Base-by-base conservation (phyloP, 2,329 filamentous ascomycete species). In the Hortaea werneckii region DNA sequence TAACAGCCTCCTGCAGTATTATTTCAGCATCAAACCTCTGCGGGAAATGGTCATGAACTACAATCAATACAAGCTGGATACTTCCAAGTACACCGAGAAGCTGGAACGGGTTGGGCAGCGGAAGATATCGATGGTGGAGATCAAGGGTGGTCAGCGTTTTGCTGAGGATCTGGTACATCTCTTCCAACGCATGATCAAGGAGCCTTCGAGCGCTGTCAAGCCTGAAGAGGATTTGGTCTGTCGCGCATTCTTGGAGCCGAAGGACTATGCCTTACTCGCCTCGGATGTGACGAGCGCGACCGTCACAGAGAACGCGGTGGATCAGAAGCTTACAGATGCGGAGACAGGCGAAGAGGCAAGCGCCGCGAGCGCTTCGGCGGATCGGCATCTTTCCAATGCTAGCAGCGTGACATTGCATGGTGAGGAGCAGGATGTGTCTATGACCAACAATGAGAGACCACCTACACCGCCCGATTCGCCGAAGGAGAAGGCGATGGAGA, bases 1-100 rank as follows among this genome's bases (percentile, higher is more conserved):
- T 45, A 98, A 98, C 70, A 96, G 90, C 66, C 77, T 98, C 41
- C 73, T 98, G 7, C 92, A 98, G 58, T 96, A 94, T 61, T 84
- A 95, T 54, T 95, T 94, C 63, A 94, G 89, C 0, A 79, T 96
- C 45, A 83, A 81, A 50, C 81, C 86, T 2, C 73, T 96, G 29
- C 79, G 90, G 42, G 77, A 92, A 5, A 77, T 95, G 53, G 81
- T 95, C 3, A 72, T 94, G 47, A 73, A 87, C 42, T 87, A 86
- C 54, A 80, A 90, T 27, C 66, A 79, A 4, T 78, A 83, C 57
- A 78, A 82, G 53, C 78, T 92, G 59, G 77, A 83, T 3, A 65
- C 85, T 4, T 77, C 76, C 6, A 79, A 82, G 37, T 75, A 79
- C 47, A 76, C 71, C 27, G 71, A 92, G 37, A 70, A 72, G 42